A percentile compares a stretch with the other conserved stretches of the same genome.
Conservation (phyloP, 2,329 filamentous ascomycete species). For the Fusarium citri region DNA sequence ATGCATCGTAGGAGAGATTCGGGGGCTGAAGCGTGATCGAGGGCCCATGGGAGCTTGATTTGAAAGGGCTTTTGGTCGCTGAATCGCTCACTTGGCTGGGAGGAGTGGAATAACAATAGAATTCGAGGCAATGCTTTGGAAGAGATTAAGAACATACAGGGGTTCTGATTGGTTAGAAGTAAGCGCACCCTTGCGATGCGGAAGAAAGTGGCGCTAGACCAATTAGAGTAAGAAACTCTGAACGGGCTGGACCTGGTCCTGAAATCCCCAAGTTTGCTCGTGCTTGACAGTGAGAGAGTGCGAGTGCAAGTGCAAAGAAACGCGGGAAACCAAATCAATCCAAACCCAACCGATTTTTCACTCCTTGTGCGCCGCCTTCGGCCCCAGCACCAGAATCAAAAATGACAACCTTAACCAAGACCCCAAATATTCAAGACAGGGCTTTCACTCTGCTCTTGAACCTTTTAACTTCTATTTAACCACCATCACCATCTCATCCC, state of each 20-base stretch:
- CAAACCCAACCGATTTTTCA: constrained; percentile 48
- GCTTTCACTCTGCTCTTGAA: constrained; percentile 46
- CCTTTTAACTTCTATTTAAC: constrained; percentile 44
- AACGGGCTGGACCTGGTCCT: constrained; percentile 23
- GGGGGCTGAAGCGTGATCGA: constrained; percentile 23
- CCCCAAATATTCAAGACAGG: constrained; percentile 54
- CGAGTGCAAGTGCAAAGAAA: constrained; percentile 31
- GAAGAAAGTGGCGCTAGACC: constrained; percentile 31
- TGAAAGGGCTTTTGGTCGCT: constrained; percentile 30
- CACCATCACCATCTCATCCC: constrained; percentile 22
- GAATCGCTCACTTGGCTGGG: constrained; percentile 32
- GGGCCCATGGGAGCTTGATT: constrained; percentile 25
- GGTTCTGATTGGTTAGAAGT: constrained; percentile 20
- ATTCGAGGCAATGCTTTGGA: constrained; percentile 28
- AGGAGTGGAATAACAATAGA: constrained; percentile 34
- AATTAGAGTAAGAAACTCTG: constrained; percentile 21
- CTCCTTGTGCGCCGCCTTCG: constrained; percentile 55
- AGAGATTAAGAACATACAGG: constrained; percentile 15
- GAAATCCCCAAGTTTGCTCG: constrained; percentile 29
- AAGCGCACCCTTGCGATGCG: constrained; percentile 13
- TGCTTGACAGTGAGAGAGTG: not conserved
- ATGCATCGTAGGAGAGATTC: constrained; percentile 3
- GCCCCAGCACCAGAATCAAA: constrained; percentile 53
- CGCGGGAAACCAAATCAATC: constrained; percentile 47
- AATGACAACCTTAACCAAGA: constrained; percentile 56